Evolutionary conservation across 2,329 filamentous ascomycete genomes (phyloP).

Genomic region (Aspergillus puulaauensis): DNA sequence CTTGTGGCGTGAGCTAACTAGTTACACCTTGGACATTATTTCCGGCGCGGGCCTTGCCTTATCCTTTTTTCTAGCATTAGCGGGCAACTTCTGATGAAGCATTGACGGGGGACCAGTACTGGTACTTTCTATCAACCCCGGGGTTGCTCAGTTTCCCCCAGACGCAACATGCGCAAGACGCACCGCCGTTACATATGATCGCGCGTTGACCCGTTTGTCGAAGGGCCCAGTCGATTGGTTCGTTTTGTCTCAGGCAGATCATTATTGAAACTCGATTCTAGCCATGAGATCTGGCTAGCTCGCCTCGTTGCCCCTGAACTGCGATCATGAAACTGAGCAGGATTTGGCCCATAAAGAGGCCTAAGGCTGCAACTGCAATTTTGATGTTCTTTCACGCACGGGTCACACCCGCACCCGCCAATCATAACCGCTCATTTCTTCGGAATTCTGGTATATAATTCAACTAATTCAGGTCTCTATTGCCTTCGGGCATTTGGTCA

Average conservation of each 20-base stretch:
- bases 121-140: background rate
- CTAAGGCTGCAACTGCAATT: background rate
- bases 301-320: background rate
- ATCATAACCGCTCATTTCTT: background rate
- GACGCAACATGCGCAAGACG: background rate
- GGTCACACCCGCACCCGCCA: conserved; percentile 5
- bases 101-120: background rate
- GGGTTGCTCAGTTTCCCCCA: background rate
- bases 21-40: background rate
- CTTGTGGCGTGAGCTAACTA: background rate
- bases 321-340: background rate
- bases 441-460: conserved; percentile 19
- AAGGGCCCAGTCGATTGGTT: too few relatives aligned
- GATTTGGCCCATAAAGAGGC: background rate
- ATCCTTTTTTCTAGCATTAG: background rate
- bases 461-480: conserved; percentile 7
- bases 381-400: conserved; percentile 10
- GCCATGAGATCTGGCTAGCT: background rate
- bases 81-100: background rate
- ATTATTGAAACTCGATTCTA: background rate
- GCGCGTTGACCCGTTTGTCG: too few relatives aligned
- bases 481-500: conserved; percentile 59
- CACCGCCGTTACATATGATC: too few relatives aligned
- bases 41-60: background rate
- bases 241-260: background rate